Conservation (phyloP, 2,329 filamentous ascomycete genomes). For the Madurella mycetomatis region DNA sequence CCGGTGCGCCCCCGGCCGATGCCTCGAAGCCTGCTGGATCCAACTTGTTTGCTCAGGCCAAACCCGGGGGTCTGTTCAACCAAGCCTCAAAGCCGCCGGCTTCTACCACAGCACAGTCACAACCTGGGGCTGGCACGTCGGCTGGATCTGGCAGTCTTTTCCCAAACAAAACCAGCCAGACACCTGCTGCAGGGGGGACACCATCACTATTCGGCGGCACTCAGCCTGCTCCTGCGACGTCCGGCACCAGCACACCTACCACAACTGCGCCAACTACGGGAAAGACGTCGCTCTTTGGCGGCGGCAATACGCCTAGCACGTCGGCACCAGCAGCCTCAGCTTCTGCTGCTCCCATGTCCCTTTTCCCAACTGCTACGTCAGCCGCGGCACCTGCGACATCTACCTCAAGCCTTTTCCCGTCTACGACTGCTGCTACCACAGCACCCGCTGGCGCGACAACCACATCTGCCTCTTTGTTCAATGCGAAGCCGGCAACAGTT, state of each 20-base stretch:
- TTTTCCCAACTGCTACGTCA: conserved; percentile 25
- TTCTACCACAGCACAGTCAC: conserved; percentile 3
- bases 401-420: conserved; percentile 3
- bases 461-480: conserved; percentile 5
- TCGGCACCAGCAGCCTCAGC: conserved; percentile 3
- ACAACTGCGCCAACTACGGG: conserved; percentile 11
- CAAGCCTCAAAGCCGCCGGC: conserved; percentile 8
- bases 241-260: conserved; percentile 7
- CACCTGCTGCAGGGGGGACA: conserved; percentile 19
- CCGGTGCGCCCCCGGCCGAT: conserved; percentile 48
- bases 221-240: conserved; percentile 22
- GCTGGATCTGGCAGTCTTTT: conserved; percentile 26
- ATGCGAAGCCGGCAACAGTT: conserved; percentile 4
- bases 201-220: conserved; percentile 28
- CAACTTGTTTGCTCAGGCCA: conserved; percentile 17
- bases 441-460: conserved; percentile 9
- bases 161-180: conserved; percentile 15
- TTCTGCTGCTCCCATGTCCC: conserved; percentile 3
- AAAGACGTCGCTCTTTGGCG: conserved; percentile 12
- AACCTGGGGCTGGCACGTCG: background rate
- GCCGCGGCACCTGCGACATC: conserved; percentile 24
- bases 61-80: conserved; percentile 16
- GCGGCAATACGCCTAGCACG: conserved; percentile 3
- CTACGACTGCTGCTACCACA: conserved; percentile 20
- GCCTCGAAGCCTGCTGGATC: conserved; percentile 27